These are phyloP conservation scores for Clitopilus hobsonii DNA, from an alignment of 768 basidiomycete genomes.

Conservation along the genomic window DNA sequence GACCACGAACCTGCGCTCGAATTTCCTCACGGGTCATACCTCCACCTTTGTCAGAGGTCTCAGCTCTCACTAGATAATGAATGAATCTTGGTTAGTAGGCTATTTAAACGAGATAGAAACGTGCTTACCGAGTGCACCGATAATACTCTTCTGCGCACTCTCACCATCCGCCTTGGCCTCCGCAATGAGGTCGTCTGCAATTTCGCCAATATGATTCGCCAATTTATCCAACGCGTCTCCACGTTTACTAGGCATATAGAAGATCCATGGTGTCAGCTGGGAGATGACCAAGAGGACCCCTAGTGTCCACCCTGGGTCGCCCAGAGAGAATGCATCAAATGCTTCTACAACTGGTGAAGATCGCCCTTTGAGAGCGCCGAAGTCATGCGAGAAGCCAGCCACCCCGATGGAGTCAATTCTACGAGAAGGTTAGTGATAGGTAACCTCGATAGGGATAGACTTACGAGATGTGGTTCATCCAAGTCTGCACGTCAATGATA, in stretches of 20 bases:
- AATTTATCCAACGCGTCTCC: slow-evolving; percentile 18
- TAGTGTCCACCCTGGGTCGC: slow-evolving; percentile 11
- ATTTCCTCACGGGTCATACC: background rate
- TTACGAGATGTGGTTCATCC: slow-evolving; percentile 41
- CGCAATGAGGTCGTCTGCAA: slow-evolving; percentile 23
- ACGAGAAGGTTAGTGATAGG: background rate
- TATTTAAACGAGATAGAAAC: background rate
- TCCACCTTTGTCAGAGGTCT: background rate
- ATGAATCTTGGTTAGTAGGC: background rate
- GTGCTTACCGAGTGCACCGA: background rate
- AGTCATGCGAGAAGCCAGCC: slow-evolving; percentile 47
- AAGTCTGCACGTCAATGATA: slow-evolving; percentile 34
- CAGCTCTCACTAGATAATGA: background rate
- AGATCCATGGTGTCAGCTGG: slow-evolving; percentile 20
- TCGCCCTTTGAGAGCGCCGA: slow-evolving; percentile 38
- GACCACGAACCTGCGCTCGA: background rate
- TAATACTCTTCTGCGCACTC: background rate
- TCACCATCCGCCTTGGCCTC: slow-evolving; percentile 19
- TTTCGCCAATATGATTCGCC: slow-evolving; percentile 15
- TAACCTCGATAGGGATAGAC: slow-evolving; percentile 5
- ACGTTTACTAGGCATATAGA: slow-evolving; percentile 21
- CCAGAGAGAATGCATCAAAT: slow-evolving; percentile 22
- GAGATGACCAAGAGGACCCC: slow-evolving; percentile 15
- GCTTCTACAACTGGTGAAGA: slow-evolving; percentile 23
- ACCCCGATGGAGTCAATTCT: slow-evolving; percentile 47